Percentiles rank a stretch among this genome's conserved stretches.
Conservation (phyloP, 345 rosid genomes). For the Citrus mangshanensis region DNA sequence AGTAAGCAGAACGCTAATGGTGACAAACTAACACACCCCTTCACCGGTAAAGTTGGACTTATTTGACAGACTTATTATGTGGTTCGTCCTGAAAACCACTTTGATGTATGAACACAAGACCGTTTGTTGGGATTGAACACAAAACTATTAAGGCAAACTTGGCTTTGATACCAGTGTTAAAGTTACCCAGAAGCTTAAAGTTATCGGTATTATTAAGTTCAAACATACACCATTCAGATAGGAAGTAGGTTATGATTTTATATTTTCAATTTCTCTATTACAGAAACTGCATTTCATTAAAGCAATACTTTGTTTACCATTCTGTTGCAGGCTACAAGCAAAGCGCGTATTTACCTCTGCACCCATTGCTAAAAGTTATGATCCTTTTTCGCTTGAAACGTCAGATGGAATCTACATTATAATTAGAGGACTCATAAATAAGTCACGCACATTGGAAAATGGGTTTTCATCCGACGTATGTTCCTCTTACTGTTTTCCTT, state of each 20-base stretch:
- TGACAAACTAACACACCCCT: neutral
- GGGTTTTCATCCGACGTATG: slow-evolving; percentile 69
- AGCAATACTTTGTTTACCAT: neutral
- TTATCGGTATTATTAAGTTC: neutral
- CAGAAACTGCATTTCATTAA: neutral
- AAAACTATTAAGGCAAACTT: neutral
- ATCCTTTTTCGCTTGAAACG: slow-evolving; percentile 63
- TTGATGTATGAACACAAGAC: neutral
- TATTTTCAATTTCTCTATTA: neutral
- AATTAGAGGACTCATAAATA: slow-evolving; percentile 58
- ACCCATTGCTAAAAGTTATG: slow-evolving; percentile 54
- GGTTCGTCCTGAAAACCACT: neutral
- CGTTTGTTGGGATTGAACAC: neutral
- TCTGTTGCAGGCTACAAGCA: slow-evolving; percentile 33
- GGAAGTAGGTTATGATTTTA: neutral
- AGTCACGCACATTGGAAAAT: slow-evolving; percentile 33
- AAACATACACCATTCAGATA: neutral
- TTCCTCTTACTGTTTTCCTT: neutral
- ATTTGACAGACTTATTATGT: neutral
- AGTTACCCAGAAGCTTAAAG: neutral
- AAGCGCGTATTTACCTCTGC: slow-evolving; percentile 68
- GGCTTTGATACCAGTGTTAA: neutral
- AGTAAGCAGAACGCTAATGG: neutral
- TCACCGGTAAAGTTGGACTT: neutral
- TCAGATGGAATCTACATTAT: slow-evolving; percentile 57